Evolutionary conservation across 139 green algal species (phyloP), one percentile per base, ranked within the genome.

Genomic region (Chlorella vulgaris): DNA sequence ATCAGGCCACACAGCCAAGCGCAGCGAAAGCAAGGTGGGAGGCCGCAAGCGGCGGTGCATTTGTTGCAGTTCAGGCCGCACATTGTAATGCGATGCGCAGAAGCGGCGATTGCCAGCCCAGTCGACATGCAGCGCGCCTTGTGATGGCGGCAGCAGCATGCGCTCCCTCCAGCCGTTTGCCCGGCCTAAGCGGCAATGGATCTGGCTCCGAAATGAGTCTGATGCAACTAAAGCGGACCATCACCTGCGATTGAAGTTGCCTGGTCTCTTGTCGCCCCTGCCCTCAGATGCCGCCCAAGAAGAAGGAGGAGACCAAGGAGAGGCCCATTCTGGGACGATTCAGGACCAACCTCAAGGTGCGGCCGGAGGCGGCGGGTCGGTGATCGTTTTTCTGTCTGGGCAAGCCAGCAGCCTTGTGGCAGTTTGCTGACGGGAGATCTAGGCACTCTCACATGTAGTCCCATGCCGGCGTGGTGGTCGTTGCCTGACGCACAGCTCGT

Each of bases 241-340:
- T n/a, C n/a, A n/a, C n/a, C n/a, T n/a, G n/a, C n/a, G n/a, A n/a
- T n/a, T n/a, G n/a, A n/a, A n/a, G n/a, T n/a, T n/a, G n/a, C n/a
- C n/a, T n/a, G n/a, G n/a, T n/a, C n/a, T n/a, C 55, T 65, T 31
- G 55, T 5, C 55, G 21, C 55, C 28, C 18, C 28, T 29, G 29
- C 29, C 4, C 39, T 33, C 13, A 66, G 58, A 88, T 89, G 85
- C 77, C 85, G 31, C 85, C 85, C 6, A 94, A 94, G 80, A 93
- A 97, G 42, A 90, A 90, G 47, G 90, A 90, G 36, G 86, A 80
- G 50, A 78, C 81, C 4, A 93, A 95, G 80, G 93, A 97, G 80
- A 90, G 91, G 75, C 95, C 96, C 0, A 88, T 99, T 0, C 86
- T 99, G 65, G 96, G 96, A 10, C 89, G 96, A 36, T 99, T 99